phyloP scores from a whole-genome alignment of 768 basidiomycete genomes.

The Neoboletus subvelutipes region DNA sequence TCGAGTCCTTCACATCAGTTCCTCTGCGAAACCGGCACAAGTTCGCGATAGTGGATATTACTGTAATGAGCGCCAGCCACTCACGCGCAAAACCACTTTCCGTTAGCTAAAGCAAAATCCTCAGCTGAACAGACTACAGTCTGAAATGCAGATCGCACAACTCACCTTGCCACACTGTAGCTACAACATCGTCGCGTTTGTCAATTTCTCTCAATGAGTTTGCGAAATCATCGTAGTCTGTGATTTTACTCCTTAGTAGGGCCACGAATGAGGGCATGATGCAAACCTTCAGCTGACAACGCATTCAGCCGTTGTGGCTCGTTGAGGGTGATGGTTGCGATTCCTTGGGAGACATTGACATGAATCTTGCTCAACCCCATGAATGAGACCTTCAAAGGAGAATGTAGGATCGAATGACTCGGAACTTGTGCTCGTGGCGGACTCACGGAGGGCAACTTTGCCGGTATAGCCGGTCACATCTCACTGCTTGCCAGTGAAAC shows the following conservation, averaged over 20 bases:
- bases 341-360: slow-evolving; percentile 51
- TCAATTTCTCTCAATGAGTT: slow-evolving; percentile 58
- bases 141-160: not conserved
- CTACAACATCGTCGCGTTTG: slow-evolving; percentile 56
- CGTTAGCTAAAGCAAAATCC: slow-evolving; percentile 44
- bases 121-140: not conserved
- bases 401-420: not conserved
- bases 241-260: not conserved
- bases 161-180: slow-evolving; percentile 68
- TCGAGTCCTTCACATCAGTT: slow-evolving; percentile 47
- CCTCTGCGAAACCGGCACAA: slow-evolving; percentile 41
- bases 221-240: slow-evolving; percentile 65
- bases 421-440: too few species aligned
- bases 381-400: not conserved
- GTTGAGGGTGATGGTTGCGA: slow-evolving; percentile 69
- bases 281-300: slow-evolving; percentile 47
- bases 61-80: slow-evolving; percentile 22
- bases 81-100: slow-evolving; percentile 75
- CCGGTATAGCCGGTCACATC: too few species aligned
- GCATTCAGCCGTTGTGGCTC: slow-evolving; percentile 61
- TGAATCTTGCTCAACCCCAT: slow-evolving; percentile 43
- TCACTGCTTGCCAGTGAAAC: too few species aligned
- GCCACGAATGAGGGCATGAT: slow-evolving; percentile 18
- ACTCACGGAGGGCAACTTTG: too few species aligned
- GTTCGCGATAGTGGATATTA: not conserved